Conservation (phyloP, 345 rosid species). For the Eutrema heterophyllum region DNA sequence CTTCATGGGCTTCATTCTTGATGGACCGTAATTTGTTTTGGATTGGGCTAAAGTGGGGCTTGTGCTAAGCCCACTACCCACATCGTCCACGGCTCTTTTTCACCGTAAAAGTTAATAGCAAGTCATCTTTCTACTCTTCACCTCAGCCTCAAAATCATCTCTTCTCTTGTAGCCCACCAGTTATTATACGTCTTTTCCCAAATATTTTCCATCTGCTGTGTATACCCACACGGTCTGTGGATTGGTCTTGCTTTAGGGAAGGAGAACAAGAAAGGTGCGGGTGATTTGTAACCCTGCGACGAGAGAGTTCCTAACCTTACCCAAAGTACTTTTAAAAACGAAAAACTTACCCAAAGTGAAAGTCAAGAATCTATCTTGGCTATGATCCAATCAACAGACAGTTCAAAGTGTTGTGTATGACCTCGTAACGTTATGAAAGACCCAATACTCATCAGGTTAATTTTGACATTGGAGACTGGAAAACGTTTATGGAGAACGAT, state of each 20-base stretch:
- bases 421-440: background rate
- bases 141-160: background rate
- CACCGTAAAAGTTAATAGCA: background rate
- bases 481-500: no score
- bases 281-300: background rate
- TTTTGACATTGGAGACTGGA: background rate
- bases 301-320: no score
- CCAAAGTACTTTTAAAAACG: background rate
- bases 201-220: background rate
- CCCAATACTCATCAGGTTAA: background rate
- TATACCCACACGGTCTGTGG: background rate
- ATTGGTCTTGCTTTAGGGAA: no score
- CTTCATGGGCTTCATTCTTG: no score
- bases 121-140: background rate
- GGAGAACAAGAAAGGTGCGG: no score
- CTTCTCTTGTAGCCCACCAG: background rate
- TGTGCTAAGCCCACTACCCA: no score
- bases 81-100: background rate
- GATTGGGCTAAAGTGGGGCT: no score
- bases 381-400: background rate
- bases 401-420: constrained; percentile 10
- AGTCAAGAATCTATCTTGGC: background rate
- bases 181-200: background rate
- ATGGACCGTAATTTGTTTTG: no score
- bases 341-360: background rate